phyloP scores from a whole-genome alignment of 1,284 basidiomycete species.

The Volvariella surrecta region DNA sequence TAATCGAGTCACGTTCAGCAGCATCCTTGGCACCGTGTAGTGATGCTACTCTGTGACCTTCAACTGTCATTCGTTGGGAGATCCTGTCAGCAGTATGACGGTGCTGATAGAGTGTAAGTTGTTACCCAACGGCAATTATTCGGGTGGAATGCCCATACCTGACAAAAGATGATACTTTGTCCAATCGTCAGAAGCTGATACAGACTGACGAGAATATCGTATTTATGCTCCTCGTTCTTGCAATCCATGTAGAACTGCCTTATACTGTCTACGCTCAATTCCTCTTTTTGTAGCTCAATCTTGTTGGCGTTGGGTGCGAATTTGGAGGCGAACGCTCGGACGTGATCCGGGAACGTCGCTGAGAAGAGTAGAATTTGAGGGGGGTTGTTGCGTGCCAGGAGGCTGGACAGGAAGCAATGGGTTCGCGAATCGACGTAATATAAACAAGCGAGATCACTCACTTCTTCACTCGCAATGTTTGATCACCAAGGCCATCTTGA shows the following conservation, averaged over 20 bases:
- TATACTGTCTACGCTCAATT: slow-evolving; percentile 91
- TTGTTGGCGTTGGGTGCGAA: slow-evolving; percentile 95
- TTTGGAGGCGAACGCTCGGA: slow-evolving; percentile 82
- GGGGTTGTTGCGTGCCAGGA: slow-evolving; percentile 49
- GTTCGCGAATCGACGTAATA: slow-evolving; percentile 6
- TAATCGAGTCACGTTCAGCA: slow-evolving; percentile 82
- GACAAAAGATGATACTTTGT: slow-evolving; percentile 96
- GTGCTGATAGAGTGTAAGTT: slow-evolving; percentile 37
- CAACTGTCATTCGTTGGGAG: slow-evolving; percentile 81
- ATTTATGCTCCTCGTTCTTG: slow-evolving; percentile 85
- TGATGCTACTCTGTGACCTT: slow-evolving; percentile 96
- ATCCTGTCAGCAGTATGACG: slow-evolving; percentile 93
- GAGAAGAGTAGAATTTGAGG: slow-evolving; percentile 95
- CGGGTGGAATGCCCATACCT: slow-evolving; percentile 37
- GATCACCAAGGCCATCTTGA: slow-evolving; percentile 93
- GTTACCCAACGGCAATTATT: not conserved
- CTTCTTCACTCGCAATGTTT: slow-evolving; percentile 94
- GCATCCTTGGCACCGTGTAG: slow-evolving; percentile 93
- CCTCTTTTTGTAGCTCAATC: slow-evolving; percentile 93
- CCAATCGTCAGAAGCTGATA: slow-evolving; percentile 92
- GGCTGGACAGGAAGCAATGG: slow-evolving; percentile 28
- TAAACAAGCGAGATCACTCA: slow-evolving; percentile 27
- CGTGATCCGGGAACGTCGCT: slow-evolving; percentile 94
- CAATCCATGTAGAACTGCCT: slow-evolving; percentile 98
- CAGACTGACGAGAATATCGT: slow-evolving; percentile 88